phyloP scores from a whole-genome alignment of 192 early-diverging fungal genomes.

The Backusella morwellensis region DNA sequence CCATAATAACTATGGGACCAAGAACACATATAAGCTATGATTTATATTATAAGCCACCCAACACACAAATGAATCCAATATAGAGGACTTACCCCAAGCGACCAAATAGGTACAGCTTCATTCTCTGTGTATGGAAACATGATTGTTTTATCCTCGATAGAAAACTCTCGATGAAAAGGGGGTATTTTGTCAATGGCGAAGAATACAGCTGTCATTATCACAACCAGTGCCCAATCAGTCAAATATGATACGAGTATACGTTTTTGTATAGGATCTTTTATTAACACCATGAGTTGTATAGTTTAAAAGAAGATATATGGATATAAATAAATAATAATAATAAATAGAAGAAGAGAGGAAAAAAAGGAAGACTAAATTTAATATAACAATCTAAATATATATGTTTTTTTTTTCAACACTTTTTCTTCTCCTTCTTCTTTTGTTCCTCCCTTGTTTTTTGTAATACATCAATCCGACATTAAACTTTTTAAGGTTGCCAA shows the following conservation, averaged over 20 bases:
- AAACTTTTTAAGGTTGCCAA: constrained; percentile 5
- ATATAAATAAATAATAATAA: background rate
- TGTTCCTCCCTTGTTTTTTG: background rate
- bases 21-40: constrained; percentile 36
- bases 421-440: background rate
- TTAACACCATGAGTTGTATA: background rate
- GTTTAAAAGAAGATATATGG: background rate
- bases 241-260: constrained; percentile 16
- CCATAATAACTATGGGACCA: constrained; percentile 37
- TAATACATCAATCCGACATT: background rate
- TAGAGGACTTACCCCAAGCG: constrained; percentile 17
- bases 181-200: constrained; percentile 51
- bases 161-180: constrained; percentile 74
- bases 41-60: background rate
- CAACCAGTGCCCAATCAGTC: constrained; percentile 40
- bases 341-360: background rate
- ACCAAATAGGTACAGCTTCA: constrained; percentile 47
- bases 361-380: background rate
- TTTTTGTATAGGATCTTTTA: background rate
- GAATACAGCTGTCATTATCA: constrained; percentile 55
- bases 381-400: background rate
- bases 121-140: constrained; percentile 50
- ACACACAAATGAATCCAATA: background rate
- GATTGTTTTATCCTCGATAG: constrained; percentile 63
- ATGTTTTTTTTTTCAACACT: no score